Conservation (phyloP, 1,139 yeast species). For the Sugiyamaella sp. region DNA sequence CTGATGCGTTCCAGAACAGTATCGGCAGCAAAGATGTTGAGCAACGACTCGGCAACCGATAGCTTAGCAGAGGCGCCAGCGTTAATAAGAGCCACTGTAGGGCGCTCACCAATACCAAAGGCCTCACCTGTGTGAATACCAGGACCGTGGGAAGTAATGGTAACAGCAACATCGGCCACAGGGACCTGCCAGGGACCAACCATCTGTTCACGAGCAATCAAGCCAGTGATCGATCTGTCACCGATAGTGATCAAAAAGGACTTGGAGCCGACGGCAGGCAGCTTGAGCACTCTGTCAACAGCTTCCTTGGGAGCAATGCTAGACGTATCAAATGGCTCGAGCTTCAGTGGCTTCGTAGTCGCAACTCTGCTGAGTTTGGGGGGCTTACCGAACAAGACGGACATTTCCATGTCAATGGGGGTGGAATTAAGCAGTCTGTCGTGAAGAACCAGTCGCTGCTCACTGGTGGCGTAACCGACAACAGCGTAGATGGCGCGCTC, state of each 20-base stretch:
- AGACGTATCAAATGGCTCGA: constrained; percentile 54
- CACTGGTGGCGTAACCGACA: constrained; percentile 92
- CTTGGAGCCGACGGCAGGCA: constrained; percentile 96
- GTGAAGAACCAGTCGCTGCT: constrained; percentile 76
- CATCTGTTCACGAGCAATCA: constrained; percentile 97
- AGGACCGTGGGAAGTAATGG: constrained; percentile 86
- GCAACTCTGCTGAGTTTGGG: constrained; percentile 93
- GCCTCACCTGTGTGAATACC: constrained; percentile 89
- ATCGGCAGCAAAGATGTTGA: constrained; percentile 91
- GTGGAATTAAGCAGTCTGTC: constrained; percentile 75
- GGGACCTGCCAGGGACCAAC: constrained; percentile 99
- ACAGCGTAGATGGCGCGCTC: constrained; percentile 97
- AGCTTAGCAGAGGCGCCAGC: constrained; percentile 97
- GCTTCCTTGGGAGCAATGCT: constrained; percentile 54
- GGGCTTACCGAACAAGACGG: constrained; percentile 94
- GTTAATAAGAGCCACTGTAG: constrained; percentile 83
- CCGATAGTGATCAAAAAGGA: constrained; percentile 95
- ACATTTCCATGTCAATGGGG: constrained; percentile 96
- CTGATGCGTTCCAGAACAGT: constrained; percentile 74
- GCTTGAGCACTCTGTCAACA: constrained; percentile 74
- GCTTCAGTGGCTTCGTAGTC: constrained; percentile 59
- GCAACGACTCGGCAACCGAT: constrained; percentile 92
- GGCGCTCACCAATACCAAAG: constrained; percentile 96
- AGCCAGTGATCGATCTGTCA: constrained; percentile 94
- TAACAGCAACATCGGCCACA: constrained; percentile 98